Conservation (phyloP, 306 rosid species). For the Prosopis cineraria region DNA sequence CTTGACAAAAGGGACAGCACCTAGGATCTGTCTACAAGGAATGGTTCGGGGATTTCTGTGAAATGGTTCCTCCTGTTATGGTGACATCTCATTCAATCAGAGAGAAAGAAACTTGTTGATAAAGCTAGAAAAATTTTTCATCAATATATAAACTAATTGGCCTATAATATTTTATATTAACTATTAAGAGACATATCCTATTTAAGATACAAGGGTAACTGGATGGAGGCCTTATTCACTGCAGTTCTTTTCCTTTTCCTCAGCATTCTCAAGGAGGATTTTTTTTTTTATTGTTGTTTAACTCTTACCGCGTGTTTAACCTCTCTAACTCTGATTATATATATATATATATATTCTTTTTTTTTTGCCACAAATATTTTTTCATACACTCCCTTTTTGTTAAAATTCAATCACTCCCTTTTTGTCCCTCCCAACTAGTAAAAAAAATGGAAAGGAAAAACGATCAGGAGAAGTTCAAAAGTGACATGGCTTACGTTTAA, state of each 20-base stretch:
- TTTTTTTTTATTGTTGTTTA: not conserved
- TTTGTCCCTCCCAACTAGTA: not conserved
- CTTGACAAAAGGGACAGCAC: not conserved
- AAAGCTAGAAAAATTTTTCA: not conserved
- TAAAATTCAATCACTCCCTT: not conserved
- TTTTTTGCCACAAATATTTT: no score
- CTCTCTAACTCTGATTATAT: not conserved
- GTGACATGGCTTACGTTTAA: not conserved
- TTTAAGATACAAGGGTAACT: not conserved
- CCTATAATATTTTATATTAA: not conserved
- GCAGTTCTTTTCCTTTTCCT: not conserved
- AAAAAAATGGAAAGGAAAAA: no score
- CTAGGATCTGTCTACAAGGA: no score
- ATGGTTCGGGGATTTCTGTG: not conserved
- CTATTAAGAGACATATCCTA: not conserved
- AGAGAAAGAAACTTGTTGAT: not conserved
- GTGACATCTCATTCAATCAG: not conserved
- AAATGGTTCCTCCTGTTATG: not conserved
- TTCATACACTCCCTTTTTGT: no score
- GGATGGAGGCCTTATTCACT: not conserved
- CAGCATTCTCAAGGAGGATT: not conserved
- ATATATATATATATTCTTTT: no score
- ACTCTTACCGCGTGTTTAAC: not conserved
- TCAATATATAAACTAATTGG: not conserved
- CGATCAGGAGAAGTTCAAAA: no score